Evolutionary conservation across 2,329 filamentous ascomycete species (phyloP).

Genomic region (Rachicladosporium sp.): DNA sequence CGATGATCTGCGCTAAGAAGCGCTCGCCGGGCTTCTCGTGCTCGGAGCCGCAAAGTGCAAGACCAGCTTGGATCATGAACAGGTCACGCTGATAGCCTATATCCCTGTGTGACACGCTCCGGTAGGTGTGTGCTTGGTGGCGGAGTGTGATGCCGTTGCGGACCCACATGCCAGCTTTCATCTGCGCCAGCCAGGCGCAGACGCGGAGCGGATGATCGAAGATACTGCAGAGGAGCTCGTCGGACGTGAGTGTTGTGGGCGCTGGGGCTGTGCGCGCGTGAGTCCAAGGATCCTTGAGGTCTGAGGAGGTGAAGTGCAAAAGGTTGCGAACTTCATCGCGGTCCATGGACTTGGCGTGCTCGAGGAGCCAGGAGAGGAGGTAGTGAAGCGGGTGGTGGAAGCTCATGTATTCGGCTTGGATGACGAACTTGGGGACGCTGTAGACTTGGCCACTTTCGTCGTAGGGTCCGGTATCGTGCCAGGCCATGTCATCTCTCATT

Average conservation of each 20-base stretch:
- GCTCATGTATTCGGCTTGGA: conserved; percentile 83
- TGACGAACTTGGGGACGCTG: conserved; percentile 74
- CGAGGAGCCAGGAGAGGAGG: conserved; percentile 87
- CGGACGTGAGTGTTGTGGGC: conserved; percentile 13
- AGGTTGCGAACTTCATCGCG: conserved; percentile 54
- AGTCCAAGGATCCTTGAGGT: conserved; percentile 43
- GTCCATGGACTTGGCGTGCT: conserved; percentile 68
- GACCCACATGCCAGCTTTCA: conserved; percentile 98
- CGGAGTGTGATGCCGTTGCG: conserved; percentile 90
- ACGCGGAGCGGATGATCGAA: conserved; percentile 92
- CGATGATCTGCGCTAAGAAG: conserved; percentile 81
- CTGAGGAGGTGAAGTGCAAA: conserved; percentile 58
- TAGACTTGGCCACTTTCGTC: conserved; percentile 35
- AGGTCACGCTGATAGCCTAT: conserved; percentile 91
- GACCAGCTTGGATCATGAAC: conserved; percentile 79
- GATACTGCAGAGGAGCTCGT: conserved; percentile 31
- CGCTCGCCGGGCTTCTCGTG: conserved; percentile 31
- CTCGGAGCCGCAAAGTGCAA: conserved; percentile 74
- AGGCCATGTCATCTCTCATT: conserved; percentile 72
- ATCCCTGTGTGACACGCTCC: conserved; percentile 77
- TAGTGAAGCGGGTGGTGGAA: conserved; percentile 97
- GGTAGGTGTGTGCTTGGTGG: conserved; percentile 89
- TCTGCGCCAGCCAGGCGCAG: conserved; percentile 92
- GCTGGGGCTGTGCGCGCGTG: conserved; percentile 9
- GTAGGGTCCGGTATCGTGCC: conserved; percentile 75